phyloP scores from a whole-genome alignment of 441 rosid genomes.

The Gossypium aridum region DNA sequence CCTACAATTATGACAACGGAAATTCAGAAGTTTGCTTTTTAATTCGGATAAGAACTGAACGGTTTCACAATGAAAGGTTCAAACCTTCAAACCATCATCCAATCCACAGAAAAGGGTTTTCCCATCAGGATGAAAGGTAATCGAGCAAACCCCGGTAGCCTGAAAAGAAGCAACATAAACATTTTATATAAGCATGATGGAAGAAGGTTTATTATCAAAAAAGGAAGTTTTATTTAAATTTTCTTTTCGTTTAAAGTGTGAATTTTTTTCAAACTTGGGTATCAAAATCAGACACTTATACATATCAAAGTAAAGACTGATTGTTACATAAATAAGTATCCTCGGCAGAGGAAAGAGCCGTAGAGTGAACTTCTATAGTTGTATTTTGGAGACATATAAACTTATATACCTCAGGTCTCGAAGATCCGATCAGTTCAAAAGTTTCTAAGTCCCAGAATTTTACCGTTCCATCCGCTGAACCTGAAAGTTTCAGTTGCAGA shows the following conservation, averaged over 20 bases:
- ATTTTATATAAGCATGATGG: not conserved
- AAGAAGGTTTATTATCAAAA: not conserved
- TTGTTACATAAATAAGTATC: not conserved
- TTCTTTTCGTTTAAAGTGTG: not conserved
- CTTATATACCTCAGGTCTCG: slow-evolving; percentile 79
- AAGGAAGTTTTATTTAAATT: not conserved
- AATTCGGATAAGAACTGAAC: slow-evolving; percentile 8
- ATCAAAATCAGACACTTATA: too few species aligned
- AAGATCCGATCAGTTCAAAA: slow-evolving; percentile 86
- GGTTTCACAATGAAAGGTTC: slow-evolving; percentile 20
- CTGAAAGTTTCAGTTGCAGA: slow-evolving; percentile 38
- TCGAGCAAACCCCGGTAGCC: slow-evolving; percentile 71
- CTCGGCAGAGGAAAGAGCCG: not conserved
- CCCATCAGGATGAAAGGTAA: slow-evolving; percentile 86
- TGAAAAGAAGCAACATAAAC: slow-evolving; percentile 24
- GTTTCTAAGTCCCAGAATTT: slow-evolving; percentile 99
- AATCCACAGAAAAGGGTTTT: slow-evolving; percentile 81
- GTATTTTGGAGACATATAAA: slow-evolving; percentile 9
- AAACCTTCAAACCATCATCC: slow-evolving; percentile 85
- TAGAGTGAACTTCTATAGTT: not conserved
- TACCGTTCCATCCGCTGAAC: slow-evolving; percentile 92
- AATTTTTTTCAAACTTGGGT: not conserved
- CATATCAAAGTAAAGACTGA: not conserved
- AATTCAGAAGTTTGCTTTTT: slow-evolving; percentile 14
- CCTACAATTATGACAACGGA: slow-evolving; percentile 41